These are phyloP conservation scores for Galeopsis tetrahit DNA, from an alignment of 257 asterid genomes.

Conservation along the genomic window DNA sequence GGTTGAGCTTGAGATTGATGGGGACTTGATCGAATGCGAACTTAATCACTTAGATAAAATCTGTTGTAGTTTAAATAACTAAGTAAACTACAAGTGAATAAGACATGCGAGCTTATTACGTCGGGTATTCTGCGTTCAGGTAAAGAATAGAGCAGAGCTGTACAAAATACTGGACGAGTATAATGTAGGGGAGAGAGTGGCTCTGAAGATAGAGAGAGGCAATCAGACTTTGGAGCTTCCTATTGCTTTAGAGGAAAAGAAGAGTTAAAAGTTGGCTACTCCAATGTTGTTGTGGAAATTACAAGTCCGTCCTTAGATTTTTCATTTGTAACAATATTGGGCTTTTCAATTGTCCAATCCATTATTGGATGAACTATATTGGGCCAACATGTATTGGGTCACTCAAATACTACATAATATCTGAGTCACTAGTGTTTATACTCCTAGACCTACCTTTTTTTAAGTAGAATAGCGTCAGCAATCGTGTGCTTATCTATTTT, in stretches of 20 bases:
- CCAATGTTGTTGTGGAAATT: not conserved
- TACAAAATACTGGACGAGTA: conserved; percentile 73
- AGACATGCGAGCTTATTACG: not conserved
- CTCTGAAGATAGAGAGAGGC: conserved; percentile 66
- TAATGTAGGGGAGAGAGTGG: conserved; percentile 72
- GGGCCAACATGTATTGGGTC: not conserved
- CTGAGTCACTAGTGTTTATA: not conserved
- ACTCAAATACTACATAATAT: not conserved
- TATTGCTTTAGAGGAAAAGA: conserved; percentile 66
- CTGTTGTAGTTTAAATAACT: too few species aligned
- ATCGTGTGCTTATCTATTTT: not conserved
- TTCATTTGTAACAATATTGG: conserved; percentile 9
- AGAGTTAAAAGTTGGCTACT: conserved; percentile 11
- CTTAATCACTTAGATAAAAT: not conserved
- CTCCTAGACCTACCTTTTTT: not conserved
- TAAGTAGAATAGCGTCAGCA: not conserved
- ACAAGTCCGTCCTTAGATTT: not conserved
- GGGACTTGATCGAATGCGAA: too few species aligned
- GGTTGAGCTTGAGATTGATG: too few species aligned
- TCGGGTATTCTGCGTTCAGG: conserved; percentile 44
- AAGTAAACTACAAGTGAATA: not conserved
- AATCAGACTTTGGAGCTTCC: conserved; percentile 64
- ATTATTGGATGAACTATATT: not conserved
- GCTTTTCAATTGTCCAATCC: not conserved
- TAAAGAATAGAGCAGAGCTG: conserved; percentile 73